Conservation (phyloP, 1,284 basidiomycete genomes). For the Ceratobasidium sp. region DNA sequence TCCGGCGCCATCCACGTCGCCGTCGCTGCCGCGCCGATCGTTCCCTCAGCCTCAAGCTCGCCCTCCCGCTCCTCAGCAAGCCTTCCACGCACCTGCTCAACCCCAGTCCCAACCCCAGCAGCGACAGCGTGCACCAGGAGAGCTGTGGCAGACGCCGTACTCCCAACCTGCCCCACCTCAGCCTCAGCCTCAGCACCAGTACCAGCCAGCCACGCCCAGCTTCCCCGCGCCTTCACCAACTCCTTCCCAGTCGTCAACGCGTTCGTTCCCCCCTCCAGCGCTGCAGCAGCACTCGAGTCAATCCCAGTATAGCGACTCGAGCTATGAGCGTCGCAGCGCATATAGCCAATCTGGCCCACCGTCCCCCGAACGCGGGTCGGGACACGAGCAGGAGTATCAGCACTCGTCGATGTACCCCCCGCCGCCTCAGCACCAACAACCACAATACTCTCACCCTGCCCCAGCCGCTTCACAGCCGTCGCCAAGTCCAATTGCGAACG, state of each 20-base stretch:
- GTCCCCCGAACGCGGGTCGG: not conserved
- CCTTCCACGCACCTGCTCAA: not conserved
- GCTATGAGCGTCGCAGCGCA: slow-evolving; percentile 24
- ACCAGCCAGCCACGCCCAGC: slow-evolving; percentile 14
- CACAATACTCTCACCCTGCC: not conserved
- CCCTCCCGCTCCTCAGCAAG: not conserved
- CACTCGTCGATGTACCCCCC: slow-evolving; percentile 17
- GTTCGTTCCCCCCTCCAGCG: slow-evolving; percentile 27
- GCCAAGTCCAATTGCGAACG: not conserved
- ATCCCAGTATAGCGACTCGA: slow-evolving; percentile 13
- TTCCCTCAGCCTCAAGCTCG: slow-evolving; percentile 35
- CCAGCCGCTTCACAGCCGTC: not conserved
- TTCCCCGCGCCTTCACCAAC: slow-evolving; percentile 29
- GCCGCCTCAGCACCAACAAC: not conserved
- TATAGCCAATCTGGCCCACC: slow-evolving; percentile 14
- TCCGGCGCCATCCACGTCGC: slow-evolving; percentile 10
- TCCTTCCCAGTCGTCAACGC: not conserved
- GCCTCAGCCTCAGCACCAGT: slow-evolving; percentile 19
- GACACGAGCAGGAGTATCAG: slow-evolving; percentile 28
- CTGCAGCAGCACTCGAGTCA: not conserved
- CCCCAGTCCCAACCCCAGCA: slow-evolving; percentile 24
- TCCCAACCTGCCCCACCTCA: slow-evolving; percentile 29
- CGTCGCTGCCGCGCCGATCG: slow-evolving; percentile 26
- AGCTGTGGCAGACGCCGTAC: slow-evolving; percentile 37
- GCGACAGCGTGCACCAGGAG: slow-evolving; percentile 23